Evolutionary conservation across 2,329 filamentous ascomycete species (phyloP), one percentile per base, ranked within the genome.

Genomic region (Triangularia verruculosa): DNA sequence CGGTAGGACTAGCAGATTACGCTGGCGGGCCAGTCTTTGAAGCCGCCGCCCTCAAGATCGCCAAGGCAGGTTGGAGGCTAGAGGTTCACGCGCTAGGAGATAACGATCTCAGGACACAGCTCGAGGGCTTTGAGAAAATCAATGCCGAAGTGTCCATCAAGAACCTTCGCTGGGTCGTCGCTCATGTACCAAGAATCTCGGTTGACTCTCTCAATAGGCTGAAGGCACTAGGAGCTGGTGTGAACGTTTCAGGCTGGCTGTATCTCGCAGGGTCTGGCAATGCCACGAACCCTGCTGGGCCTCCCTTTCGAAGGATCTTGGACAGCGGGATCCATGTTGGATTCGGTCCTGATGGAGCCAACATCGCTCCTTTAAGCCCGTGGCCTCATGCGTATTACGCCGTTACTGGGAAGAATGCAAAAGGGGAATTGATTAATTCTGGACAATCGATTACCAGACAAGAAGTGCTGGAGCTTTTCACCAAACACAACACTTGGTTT

Each of bases 351-450:
- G 72, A 74, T 15, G 72, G 72, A 8, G 72, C 71, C 64, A 70
- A 73, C 47, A 72, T 73, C n/a, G 72, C 71, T 24, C 71, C 72
- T 2, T 30, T 73, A 61, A 73, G 69, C 52, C 72, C 72, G n/a
- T 72, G 70, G 70, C 62, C 71, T 20, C 72, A 73, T 25, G 65
- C 67, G 9, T 74, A 74, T 53, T 73, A 72, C 47, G 72, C 72
- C 13, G 68, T 68, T 3, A 73, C 71, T n/a, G 72, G 72, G 20
- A 65, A 62, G 61, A 73, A 72, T 60, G 70, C 72, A 1, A 53
- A 68, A 0, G 72, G 72, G 0, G 64, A 70, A 15, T 34, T 67
- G 57, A 71, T 73, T 47, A 73, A 73, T 39, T 43, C 62, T 3
- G 71, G 69, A 6, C 71, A 73, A 62, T 61, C 65, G 25, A 66